Evolutionary conservation across 192 early-diverging fungal genomes (phyloP), one percentile per base, ranked within the genome.

Genomic region (Entomortierella beljakovae): DNA sequence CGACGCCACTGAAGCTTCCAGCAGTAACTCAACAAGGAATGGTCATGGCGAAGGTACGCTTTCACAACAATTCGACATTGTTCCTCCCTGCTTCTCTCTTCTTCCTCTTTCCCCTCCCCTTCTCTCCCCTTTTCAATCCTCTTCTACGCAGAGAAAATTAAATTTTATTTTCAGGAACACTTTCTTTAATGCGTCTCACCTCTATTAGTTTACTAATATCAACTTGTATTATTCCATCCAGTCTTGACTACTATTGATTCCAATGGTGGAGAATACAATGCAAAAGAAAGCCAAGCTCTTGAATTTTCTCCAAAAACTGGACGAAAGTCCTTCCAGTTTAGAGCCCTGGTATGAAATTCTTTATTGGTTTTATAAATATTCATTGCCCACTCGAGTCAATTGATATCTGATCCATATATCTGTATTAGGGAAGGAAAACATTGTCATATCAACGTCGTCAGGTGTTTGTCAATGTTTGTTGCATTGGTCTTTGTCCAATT

Each of bases 371-470:
- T 42, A 29, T 10, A 10, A 23, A 18, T 5, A 2, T 28, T 53
- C 23, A 26, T 23, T 11, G 42, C 42, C 42, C 18, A 35, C 13
- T 28, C 4, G 6, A 4, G 18, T 42, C 40, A 28, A 23, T 34
- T 54, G 25, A 26, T 26, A 22, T 0, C 23, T 13, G 8, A 37
- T 40, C n/a, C 22, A 22, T 37, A 25, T 64, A 20, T 2, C 43
- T n/a, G n/a, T n/a, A 48, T 29, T 58, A 84, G 81, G 80, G 82
- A 26, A 68, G 88, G 25, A 94, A 92, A 82, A 87, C 92, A 1
- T 31, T 93, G n/a, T 80, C 84, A 6, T 94, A 83, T 58, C 92
- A 94, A 63, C 85, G 89, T 56, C 82, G 92, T 20, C 92, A 94
- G 62, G 82, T 81, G 61, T 89, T 92, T 77, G 88, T 83, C 33